phyloP scores from a whole-genome alignment of 352 stramenopile species.

The Globisporangium rhizosaccharum region DNA sequence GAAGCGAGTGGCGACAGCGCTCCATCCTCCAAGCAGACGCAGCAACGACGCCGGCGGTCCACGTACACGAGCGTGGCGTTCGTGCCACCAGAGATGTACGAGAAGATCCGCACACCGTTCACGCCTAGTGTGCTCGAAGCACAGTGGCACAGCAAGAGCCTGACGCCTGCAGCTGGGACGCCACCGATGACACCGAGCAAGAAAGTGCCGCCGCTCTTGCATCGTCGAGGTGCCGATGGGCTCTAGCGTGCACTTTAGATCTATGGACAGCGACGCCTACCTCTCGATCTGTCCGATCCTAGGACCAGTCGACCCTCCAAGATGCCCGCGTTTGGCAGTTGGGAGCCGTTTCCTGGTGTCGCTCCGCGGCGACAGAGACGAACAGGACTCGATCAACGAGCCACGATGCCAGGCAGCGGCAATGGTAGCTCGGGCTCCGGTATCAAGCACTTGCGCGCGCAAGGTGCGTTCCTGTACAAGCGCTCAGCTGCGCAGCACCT shows the following conservation, averaged over 20 bases:
- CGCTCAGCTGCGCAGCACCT: constrained; percentile 57
- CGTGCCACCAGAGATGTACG: constrained; percentile 36
- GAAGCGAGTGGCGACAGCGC: neutral
- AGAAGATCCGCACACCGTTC: constrained; percentile 31
- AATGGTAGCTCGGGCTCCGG: neutral
- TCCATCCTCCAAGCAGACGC: neutral
- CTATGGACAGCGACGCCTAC: too few relatives aligned
- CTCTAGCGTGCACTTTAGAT: too few relatives aligned
- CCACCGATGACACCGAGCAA: constrained; percentile 2
- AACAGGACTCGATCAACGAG: neutral
- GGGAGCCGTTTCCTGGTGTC: too few relatives aligned
- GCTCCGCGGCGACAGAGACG: too few relatives aligned
- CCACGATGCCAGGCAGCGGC: neutral
- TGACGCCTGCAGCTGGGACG: neutral
- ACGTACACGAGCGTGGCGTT: constrained; percentile 18
- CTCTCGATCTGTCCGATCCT: too few relatives aligned
- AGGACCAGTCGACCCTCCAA: too few relatives aligned
- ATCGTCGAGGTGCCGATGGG: neutral
- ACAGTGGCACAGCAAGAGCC: neutral
- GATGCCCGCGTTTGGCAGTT: too few relatives aligned
- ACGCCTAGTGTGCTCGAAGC: constrained; percentile 7
- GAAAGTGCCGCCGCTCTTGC: constrained; percentile 4
- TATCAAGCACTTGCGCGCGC: constrained; percentile 50
- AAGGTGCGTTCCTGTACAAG: constrained; percentile 60
- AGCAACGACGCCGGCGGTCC: neutral